Base-by-base conservation (phyloP, 306 rosid genomes). In the Castanea mollissima region DNA sequence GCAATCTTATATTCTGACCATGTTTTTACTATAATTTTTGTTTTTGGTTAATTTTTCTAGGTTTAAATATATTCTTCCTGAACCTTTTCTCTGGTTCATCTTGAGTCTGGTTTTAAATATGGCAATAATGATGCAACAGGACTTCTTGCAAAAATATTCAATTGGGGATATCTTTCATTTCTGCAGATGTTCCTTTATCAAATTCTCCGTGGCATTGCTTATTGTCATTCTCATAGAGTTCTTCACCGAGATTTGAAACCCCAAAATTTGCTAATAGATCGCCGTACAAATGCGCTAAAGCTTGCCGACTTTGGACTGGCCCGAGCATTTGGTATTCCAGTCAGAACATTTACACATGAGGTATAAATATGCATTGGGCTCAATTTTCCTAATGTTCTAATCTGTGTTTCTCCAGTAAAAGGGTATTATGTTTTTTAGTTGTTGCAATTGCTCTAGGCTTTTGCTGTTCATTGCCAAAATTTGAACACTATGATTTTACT, bases 231-330 rank as follows among this genome's bases (percentile, higher is more conserved):
- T 6, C 99, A 92, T 76, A 89, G 99, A 89, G 98, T 95, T 93
- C 99, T 95, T 82, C 99, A 95, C 71, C 94, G 99, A 79, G 99
- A 95, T 85, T 90, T 95, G 80, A 95, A 95, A 85, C 99, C 99
- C 46, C 99, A 95, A 84, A 95, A 95, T 88, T 83, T 95, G 86
- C 89, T 95, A 95, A 91, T 95, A 77, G 99, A 95, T 81, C 98
- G 97, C 35, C 88, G 94, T 69, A 91, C 94, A 68, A 95, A 95
- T 81, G 89, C 94, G 9, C 91, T 95, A 76, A 95, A 95, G 91
- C 98, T 94, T 85, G 98, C 99, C 59, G 99, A 95, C 82, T 95
- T 95, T 81, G 99, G 99, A 87, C 89, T 95, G 86, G 99, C 99
- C 79, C 86, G 99, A 87, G 99, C 99, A 71, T 95, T 95, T 89